Evolutionary conservation across 2,329 filamentous ascomycete genomes (phyloP).

Genomic region (Ceratocystis variospora): DNA sequence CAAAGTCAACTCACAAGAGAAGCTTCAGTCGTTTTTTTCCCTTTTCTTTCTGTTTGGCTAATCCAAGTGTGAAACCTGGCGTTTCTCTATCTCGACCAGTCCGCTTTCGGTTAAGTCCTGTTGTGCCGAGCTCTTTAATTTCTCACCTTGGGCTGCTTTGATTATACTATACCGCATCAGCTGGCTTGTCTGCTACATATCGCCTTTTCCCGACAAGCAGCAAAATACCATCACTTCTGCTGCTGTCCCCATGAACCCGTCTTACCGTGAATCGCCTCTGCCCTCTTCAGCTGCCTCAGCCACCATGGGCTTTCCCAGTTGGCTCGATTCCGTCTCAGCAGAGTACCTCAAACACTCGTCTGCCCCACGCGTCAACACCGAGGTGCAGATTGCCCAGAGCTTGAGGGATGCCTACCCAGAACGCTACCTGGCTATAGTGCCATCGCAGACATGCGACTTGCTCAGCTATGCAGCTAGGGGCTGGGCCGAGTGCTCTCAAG

Average conservation of each 20-base stretch:
- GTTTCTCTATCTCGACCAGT: background rate
- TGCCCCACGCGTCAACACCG: conserved; percentile 31
- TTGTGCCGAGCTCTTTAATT: background rate
- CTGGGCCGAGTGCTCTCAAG: conserved; percentile 23
- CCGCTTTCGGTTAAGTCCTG: background rate
- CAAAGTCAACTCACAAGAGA: background rate
- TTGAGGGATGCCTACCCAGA: conserved; percentile 33
- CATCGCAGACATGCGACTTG: conserved; percentile 27
- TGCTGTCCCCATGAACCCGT: background rate
- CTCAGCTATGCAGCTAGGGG: conserved; percentile 32
- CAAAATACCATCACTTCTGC: background rate
- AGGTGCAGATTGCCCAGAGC: conserved; percentile 30
- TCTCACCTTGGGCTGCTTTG: background rate
- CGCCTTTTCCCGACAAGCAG: background rate
- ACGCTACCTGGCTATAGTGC: conserved; percentile 30
- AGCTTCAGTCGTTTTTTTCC: too few species aligned
- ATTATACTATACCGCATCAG: background rate
- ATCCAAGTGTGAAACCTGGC: too few species aligned
- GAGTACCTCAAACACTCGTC: conserved; percentile 30
- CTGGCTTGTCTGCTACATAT: background rate
- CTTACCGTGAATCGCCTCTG: background rate
- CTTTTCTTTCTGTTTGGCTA: too few species aligned
- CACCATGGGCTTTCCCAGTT: background rate
- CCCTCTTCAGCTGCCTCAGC: background rate
- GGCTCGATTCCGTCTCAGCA: conserved; percentile 20